phyloP scores from a whole-genome alignment of 148 eudicot species.

The Linanthus parryae region DNA sequence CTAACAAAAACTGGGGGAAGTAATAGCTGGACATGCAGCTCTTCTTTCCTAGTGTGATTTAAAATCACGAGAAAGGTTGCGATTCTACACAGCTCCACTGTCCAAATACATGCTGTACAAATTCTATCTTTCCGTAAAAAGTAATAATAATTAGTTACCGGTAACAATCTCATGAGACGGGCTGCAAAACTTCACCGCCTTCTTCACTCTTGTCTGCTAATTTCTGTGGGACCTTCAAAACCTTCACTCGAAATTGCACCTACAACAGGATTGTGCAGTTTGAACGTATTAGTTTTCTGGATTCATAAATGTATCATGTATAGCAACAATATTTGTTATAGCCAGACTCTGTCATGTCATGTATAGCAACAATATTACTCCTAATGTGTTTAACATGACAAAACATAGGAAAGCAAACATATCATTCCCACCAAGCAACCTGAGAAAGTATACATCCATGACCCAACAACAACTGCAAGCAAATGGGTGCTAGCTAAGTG shows the following conservation, averaged over 20 bases:
- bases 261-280: conserved; percentile 12
- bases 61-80: too few species aligned
- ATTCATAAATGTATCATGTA: background rate
- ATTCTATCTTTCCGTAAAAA: background rate
- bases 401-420: background rate
- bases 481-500: too few species aligned
- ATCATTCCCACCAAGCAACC: background rate
- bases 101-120: conserved; percentile 20
- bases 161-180: conserved; percentile 15
- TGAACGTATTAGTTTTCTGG: background rate
- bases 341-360: too few species aligned
- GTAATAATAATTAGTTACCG: conserved; percentile 17
- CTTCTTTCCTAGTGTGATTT: too few species aligned
- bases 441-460: too few species aligned
- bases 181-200: conserved; percentile 27
- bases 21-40: too few species aligned
- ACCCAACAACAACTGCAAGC: too few species aligned
- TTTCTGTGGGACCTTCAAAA: conserved; percentile 23
- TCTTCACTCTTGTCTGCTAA: conserved; percentile 18
- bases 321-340: background rate
- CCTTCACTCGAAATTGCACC: conserved; percentile 60
- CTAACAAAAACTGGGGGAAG: too few species aligned
- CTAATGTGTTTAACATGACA: background rate
- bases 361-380: background rate
- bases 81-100: too few species aligned